Conservation (phyloP, 306 rosid genomes). For the Carpinus fangiana region DNA sequence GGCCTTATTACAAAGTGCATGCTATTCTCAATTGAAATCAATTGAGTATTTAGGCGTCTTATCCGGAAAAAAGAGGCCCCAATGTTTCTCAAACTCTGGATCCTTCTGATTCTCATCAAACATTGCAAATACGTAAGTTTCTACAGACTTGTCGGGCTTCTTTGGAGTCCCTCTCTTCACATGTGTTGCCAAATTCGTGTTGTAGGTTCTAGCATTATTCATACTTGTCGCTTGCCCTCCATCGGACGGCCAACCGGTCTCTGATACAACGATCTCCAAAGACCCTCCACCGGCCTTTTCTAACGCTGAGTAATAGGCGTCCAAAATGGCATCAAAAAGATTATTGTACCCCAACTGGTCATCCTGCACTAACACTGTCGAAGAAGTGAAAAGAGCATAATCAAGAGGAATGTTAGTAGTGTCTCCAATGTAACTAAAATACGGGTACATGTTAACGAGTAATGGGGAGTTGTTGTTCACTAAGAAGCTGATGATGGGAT, state of each 20-base stretch:
- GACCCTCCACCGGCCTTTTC: constrained; percentile 42
- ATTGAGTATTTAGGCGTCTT: constrained; percentile 37
- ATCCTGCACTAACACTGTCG: constrained; percentile 32
- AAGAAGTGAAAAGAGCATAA: constrained; percentile 36
- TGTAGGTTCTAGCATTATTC: constrained; percentile 40
- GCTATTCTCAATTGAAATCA: constrained; percentile 21
- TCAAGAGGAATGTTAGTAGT: constrained; percentile 10
- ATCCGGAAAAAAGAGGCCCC: constrained; percentile 40
- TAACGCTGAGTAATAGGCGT: constrained; percentile 38
- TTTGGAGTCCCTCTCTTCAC: constrained; percentile 47
- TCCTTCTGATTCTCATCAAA: constrained; percentile 40
- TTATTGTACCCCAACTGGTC: constrained; percentile 30
- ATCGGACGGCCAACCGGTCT: constrained; percentile 54
- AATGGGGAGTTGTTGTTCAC: constrained; percentile 33
- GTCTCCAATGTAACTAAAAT: constrained; percentile 27
- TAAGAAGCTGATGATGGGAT: constrained; percentile 27
- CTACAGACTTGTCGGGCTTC: constrained; percentile 27
- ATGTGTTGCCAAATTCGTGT: constrained; percentile 33
- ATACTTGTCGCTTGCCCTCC: constrained; percentile 35
- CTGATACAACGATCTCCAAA: constrained; percentile 39
- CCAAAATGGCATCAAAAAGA: constrained; percentile 44
- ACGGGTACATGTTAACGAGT: constrained; percentile 39
- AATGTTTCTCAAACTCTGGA: constrained; percentile 26
- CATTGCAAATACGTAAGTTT: constrained; percentile 42
- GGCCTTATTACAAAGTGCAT: neutral